These are phyloP conservation scores for Schwanniomyces vanrijiae DNA, from an alignment of 805 yeast species.

Conservation along the genomic window DNA sequence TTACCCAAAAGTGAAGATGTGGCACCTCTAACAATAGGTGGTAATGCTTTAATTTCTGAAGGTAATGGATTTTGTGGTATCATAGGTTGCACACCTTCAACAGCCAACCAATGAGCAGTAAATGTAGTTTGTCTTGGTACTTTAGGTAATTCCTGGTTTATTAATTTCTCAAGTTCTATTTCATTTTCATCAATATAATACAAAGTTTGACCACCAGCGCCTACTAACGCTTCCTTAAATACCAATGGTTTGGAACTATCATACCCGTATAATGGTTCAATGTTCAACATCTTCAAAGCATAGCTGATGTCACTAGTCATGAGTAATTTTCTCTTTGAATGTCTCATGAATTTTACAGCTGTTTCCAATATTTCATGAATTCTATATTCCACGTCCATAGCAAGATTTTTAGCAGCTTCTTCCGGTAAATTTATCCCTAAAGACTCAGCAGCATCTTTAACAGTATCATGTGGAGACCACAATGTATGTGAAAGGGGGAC, in stretches of 20 bases:
- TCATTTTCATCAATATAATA: conserved; percentile 92
- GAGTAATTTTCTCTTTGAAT: conserved; percentile 79
- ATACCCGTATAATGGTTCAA: conserved; percentile 93
- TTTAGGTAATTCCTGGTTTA: conserved; percentile 91
- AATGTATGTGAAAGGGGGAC: conserved; percentile 80
- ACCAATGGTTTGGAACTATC: conserved; percentile 67
- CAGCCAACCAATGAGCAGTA: conserved; percentile 96
- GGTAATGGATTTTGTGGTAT: conserved; percentile 94
- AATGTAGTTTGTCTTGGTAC: conserved; percentile 91
- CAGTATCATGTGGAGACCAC: conserved; percentile 98
- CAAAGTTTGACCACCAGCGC: conserved; percentile 84
- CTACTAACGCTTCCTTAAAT: conserved; percentile 85
- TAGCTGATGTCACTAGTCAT: conserved; percentile 79
- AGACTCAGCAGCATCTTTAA: conserved; percentile 91
- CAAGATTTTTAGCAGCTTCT: conserved; percentile 89
- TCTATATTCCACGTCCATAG: conserved; percentile 99
- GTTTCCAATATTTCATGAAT: conserved; percentile 94
- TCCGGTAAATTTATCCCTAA: conserved; percentile 83
- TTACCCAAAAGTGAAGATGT: conserved; percentile 48
- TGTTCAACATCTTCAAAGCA: conserved; percentile 81
- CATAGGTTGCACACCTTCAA: conserved; percentile 97
- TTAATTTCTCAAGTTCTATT: conserved; percentile 88
- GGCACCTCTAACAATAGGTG: conserved; percentile 83
- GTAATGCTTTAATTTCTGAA: conserved; percentile 72
- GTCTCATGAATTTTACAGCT: conserved; percentile 94